phyloP scores from a whole-genome alignment of 1,284 basidiomycete genomes.

The Apiotrichum domesticum region DNA sequence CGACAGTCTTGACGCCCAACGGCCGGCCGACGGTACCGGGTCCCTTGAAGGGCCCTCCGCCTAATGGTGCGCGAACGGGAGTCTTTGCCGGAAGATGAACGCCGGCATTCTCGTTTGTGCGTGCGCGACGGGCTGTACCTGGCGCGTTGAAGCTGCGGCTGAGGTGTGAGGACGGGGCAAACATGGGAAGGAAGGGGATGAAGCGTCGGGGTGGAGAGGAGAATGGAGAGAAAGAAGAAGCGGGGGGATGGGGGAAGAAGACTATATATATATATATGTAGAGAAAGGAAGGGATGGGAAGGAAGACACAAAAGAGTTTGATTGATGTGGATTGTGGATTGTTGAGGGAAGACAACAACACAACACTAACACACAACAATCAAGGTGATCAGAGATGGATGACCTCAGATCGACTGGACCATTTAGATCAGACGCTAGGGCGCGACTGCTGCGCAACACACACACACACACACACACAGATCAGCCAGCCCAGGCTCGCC shows the following conservation, averaged over 20 bases:
- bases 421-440: no score
- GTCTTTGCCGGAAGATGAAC: slow-evolving; percentile 16
- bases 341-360: no score
- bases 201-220: neutral
- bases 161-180: slow-evolving; percentile 9
- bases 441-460: no score
- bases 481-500: no score
- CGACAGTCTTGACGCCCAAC: slow-evolving; percentile 13
- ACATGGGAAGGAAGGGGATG: slow-evolving; percentile 6
- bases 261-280: no score
- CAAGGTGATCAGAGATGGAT: no score
- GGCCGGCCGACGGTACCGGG: slow-evolving; percentile 7
- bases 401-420: no score
- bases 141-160: slow-evolving; percentile 8
- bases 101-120: slow-evolving; percentile 18
- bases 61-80: slow-evolving; percentile 8
- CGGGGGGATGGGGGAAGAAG: neutral
- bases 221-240: no score
- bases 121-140: slow-evolving; percentile 7
- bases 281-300: neutral
- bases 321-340: neutral
- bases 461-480: no score
- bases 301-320: neutral
- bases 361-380: no score
- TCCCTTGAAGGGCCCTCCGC: slow-evolving; percentile 10